A percentile compares a stretch with the other conserved stretches of the same genome.
Evolutionary conservation across 768 basidiomycete species (phyloP).

Genomic region (Trametes villosa): DNA sequence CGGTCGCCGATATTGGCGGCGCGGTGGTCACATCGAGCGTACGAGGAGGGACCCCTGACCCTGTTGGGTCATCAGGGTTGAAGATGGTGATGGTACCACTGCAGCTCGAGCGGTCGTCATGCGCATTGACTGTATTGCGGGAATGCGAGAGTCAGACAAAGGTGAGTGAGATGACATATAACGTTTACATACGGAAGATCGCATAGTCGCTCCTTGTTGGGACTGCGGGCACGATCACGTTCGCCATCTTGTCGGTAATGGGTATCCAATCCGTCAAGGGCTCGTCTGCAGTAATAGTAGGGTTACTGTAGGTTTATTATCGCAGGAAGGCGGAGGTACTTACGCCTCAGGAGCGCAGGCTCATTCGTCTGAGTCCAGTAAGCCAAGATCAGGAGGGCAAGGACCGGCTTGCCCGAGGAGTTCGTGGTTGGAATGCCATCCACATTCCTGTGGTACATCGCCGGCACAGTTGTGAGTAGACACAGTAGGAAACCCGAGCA

Average conservation of each 20-base stretch:
- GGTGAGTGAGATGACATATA: too few relatives aligned
- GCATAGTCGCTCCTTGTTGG: slow-evolving; percentile 18
- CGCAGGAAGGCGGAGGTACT: not conserved
- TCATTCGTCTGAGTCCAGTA: slow-evolving; percentile 9
- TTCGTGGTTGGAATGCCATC: slow-evolving; percentile 13
- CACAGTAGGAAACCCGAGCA: too few relatives aligned
- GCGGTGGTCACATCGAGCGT: slow-evolving; percentile 17
- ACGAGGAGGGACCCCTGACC: slow-evolving; percentile 9
- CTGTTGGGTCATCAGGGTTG: slow-evolving; percentile 19
- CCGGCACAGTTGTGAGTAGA: too few relatives aligned
- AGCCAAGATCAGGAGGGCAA: slow-evolving; percentile 9
- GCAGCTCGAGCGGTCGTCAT: slow-evolving; percentile 16
- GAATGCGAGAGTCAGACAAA: not conserved
- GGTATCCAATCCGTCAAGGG: slow-evolving; percentile 20
- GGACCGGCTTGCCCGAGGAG: slow-evolving; percentile 6
- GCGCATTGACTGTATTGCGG: slow-evolving; percentile 5
- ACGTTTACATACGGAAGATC: slow-evolving; percentile 6
- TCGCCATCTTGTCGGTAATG: slow-evolving; percentile 20
- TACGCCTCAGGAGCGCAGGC: slow-evolving; percentile 14
- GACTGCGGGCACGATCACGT: slow-evolving; percentile 18
- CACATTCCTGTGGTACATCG: slow-evolving; percentile 1
- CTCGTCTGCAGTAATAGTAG: not conserved
- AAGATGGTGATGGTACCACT: slow-evolving; percentile 23
- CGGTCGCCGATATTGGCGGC: slow-evolving; percentile 14
- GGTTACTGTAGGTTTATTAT: not conserved